Conservation (phyloP, 2,329 filamentous ascomycete species). For the Aspergillus neotritici region DNA sequence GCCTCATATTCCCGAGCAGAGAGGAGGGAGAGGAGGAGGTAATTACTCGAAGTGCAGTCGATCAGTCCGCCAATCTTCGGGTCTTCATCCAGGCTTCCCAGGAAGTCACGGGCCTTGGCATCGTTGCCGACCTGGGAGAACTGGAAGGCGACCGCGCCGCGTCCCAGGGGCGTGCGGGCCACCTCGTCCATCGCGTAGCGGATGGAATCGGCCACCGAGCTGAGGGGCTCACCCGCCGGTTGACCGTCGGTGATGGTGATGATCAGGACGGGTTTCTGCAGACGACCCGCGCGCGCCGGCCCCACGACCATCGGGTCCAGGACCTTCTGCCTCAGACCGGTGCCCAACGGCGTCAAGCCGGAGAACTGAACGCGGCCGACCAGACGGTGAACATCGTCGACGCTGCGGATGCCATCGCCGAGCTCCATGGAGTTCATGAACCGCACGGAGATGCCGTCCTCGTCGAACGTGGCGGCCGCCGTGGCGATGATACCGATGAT, state of each 20-base stretch:
- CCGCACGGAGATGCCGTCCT: constrained; percentile 61
- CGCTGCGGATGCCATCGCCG: constrained; percentile 52
- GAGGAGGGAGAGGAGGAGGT: neutral
- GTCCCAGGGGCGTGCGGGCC: constrained; percentile 48
- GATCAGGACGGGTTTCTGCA: constrained; percentile 60
- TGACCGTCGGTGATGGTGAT: constrained; percentile 63
- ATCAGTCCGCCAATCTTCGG: constrained; percentile 56
- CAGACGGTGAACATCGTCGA: constrained; percentile 54
- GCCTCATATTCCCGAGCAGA: neutral
- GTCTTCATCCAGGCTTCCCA: constrained; percentile 59
- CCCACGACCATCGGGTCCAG: constrained; percentile 55
- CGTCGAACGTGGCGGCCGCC: constrained; percentile 63
- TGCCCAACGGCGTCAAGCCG: constrained; percentile 63
- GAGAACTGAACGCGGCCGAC: constrained; percentile 57
- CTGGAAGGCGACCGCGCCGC: constrained; percentile 59
- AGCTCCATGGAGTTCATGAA: constrained; percentile 61
- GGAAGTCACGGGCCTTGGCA: constrained; percentile 57
- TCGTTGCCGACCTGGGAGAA: constrained; percentile 67
- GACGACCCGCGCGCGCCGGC: constrained; percentile 47
- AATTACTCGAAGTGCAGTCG: constrained; percentile 64
- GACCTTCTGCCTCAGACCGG: constrained; percentile 57
- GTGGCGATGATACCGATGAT: constrained; percentile 60
- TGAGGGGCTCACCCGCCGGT: constrained; percentile 57
- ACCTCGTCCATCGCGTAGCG: constrained; percentile 50
- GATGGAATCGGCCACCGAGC: constrained; percentile 54